phyloP scores from a whole-genome alignment of 495 filamentous ascomycete genomes.

The Glutinoglossum americanum region DNA sequence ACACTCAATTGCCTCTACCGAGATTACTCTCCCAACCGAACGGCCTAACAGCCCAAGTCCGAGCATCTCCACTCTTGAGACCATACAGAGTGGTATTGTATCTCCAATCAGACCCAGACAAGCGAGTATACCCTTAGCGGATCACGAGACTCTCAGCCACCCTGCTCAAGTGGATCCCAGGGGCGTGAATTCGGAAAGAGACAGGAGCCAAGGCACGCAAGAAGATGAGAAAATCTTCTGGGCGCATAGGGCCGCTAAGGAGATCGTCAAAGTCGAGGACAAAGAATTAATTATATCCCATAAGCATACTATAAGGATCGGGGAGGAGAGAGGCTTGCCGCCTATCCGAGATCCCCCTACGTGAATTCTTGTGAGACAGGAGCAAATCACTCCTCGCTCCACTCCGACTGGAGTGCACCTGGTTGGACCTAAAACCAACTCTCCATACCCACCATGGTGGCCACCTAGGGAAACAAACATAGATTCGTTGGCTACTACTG shows the following conservation, averaged over 20 bases:
- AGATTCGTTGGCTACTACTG: too few species aligned
- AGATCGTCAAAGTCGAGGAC: not conserved
- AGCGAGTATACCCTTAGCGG: not conserved
- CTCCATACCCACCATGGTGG: too few species aligned
- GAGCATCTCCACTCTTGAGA: not conserved
- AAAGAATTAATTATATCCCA: not conserved
- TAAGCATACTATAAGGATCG: not conserved
- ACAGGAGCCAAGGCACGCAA: not conserved
- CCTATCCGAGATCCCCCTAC: not conserved
- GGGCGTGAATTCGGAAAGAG: not conserved
- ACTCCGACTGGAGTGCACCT: too few species aligned
- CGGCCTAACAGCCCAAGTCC: not conserved
- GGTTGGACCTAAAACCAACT: too few species aligned
- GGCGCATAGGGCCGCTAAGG: not conserved
- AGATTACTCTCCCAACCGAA: not conserved
- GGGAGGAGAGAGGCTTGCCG: not conserved
- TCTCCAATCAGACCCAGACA: not conserved
- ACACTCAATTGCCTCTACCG: slow-evolving; percentile 2
- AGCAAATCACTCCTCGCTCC: not conserved
- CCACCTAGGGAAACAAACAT: too few species aligned
- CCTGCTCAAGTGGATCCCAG: not conserved
- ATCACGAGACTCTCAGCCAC: not conserved
- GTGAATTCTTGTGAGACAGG: not conserved
- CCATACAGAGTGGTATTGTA: not conserved
- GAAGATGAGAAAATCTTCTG: not conserved